Evolutionary conservation across 805 yeast species (phyloP).

Genomic region (Sungouiozyma ichnusensis): DNA sequence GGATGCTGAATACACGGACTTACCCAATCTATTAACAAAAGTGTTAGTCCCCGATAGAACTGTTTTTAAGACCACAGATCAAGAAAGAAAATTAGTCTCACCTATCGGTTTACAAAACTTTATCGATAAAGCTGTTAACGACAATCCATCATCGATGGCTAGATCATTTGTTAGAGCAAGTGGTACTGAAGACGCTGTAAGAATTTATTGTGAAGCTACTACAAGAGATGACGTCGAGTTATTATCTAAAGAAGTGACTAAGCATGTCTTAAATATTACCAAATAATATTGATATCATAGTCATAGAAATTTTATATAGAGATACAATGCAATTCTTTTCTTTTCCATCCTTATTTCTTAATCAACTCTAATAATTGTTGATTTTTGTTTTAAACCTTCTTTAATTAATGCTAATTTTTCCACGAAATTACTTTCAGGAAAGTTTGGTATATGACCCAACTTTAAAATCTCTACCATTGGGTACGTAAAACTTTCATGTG

Average conservation of each 20-base stretch:
- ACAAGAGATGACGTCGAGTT: conserved; percentile 38
- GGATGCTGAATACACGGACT: conserved; percentile 68
- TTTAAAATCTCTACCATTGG: conserved; percentile 41
- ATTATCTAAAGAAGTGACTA: conserved; percentile 34
- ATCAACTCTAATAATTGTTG: conserved; percentile 22
- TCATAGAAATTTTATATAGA: neutral
- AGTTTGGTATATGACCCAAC: conserved; percentile 38
- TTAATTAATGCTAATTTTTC: conserved; percentile 48
- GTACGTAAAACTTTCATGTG: conserved; percentile 58
- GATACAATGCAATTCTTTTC: conserved; percentile 1
- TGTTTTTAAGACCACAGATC: conserved; percentile 74
- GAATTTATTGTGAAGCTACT: conserved; percentile 87
- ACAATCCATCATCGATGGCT: conserved; percentile 39
- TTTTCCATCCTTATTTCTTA: conserved; percentile 4
- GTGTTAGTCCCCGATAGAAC: conserved; percentile 76
- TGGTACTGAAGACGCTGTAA: conserved; percentile 95
- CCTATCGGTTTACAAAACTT: conserved; percentile 69
- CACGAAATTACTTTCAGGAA: conserved; percentile 34
- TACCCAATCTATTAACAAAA: conserved; percentile 78
- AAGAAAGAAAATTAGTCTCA: conserved; percentile 69
- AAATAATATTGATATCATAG: neutral
- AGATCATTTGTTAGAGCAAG: conserved; percentile 93
- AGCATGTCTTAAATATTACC: conserved; percentile 22
- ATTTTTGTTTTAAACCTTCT: conserved; percentile 44
- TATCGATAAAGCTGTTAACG: conserved; percentile 55